Conservation (phyloP, 345 rosid species). For the Bruguiera gymnorhiza region DNA sequence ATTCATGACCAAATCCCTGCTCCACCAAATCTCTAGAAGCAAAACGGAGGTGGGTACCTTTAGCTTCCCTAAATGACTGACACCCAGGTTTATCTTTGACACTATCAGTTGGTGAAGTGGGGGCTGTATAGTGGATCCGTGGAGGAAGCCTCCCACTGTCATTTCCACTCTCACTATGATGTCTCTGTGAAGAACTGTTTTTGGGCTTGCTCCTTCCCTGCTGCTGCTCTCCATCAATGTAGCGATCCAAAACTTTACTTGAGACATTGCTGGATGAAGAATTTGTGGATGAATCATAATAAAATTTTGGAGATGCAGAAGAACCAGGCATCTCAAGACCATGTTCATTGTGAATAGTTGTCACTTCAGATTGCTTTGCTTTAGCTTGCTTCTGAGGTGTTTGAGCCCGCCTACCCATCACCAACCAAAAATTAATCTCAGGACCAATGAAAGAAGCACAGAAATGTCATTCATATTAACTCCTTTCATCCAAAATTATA, state of each 20-base stretch:
- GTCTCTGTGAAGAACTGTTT: conserved; percentile 41
- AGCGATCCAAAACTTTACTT: conserved; percentile 78
- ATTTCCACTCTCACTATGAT: conserved; percentile 36
- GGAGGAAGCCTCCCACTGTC: conserved; percentile 60
- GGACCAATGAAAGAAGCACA: background rate
- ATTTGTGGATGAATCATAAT: conserved; percentile 55
- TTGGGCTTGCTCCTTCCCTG: conserved; percentile 50
- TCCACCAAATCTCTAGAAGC: conserved; percentile 61
- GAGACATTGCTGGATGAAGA: conserved; percentile 84
- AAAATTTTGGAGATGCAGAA: conserved; percentile 40
- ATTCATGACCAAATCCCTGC: conserved; percentile 61
- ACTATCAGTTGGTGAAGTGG: conserved; percentile 60
- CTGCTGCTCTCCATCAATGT: conserved; percentile 88
- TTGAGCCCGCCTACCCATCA: conserved; percentile 34
- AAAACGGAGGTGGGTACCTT: conserved; percentile 42
- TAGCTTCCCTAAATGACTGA: conserved; percentile 76
- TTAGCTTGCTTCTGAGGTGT: conserved; percentile 57
- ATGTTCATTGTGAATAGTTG: conserved; percentile 23
- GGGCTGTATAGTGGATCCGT: conserved; percentile 52
- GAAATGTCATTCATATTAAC: conserved; percentile 1
- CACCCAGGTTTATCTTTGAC: conserved; percentile 48
- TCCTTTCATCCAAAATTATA: background rate
- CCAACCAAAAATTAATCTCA: conserved; percentile 10
- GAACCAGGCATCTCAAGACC: conserved; percentile 34
- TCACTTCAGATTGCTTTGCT: conserved; percentile 42